phyloP scores from a whole-genome alignment of 108 stramenopile genomes.

The Chaetoceros muelleri region DNA sequence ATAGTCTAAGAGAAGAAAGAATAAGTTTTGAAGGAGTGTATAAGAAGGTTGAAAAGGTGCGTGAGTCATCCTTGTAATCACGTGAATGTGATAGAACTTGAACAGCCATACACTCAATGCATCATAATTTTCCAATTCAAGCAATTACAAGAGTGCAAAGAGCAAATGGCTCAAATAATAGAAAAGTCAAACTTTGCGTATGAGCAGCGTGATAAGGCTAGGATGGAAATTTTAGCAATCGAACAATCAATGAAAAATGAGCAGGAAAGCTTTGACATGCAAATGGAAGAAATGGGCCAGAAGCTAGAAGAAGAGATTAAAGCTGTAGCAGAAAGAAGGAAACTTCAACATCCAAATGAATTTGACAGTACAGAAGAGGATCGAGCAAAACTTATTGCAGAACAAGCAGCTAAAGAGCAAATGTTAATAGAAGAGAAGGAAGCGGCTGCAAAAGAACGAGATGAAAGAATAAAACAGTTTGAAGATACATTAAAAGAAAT shows the following conservation, averaged over 20 bases:
- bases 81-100: not conserved
- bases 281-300: constrained; percentile 46
- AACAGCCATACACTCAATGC: too few species aligned
- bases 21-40: constrained; percentile 80
- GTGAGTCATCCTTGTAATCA: not conserved
- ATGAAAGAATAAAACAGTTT: constrained; percentile 58
- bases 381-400: constrained; percentile 16
- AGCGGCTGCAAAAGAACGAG: constrained; percentile 21
- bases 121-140: too few species aligned
- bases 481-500: constrained; percentile 79
- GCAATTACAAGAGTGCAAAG: constrained; percentile 70
- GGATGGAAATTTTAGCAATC: constrained; percentile 75
- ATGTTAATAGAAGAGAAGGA: constrained; percentile 21
- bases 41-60: constrained; percentile 58
- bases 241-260: constrained; percentile 72
- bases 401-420: constrained; percentile 15
- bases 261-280: constrained; percentile 60
- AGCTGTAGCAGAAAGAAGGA: constrained; percentile 13
- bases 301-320: constrained; percentile 21
- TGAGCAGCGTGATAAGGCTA: constrained; percentile 78
- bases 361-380: constrained; percentile 20
- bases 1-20: constrained; percentile 70
- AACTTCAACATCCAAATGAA: constrained; percentile 13
- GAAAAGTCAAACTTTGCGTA: constrained; percentile 75
- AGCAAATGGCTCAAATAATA: constrained; percentile 75